A percentile compares a stretch with the other conserved stretches of the same genome.
Conservation (phyloP, 2,329 filamentous ascomycete species). For the Fusarium kyushuense region DNA sequence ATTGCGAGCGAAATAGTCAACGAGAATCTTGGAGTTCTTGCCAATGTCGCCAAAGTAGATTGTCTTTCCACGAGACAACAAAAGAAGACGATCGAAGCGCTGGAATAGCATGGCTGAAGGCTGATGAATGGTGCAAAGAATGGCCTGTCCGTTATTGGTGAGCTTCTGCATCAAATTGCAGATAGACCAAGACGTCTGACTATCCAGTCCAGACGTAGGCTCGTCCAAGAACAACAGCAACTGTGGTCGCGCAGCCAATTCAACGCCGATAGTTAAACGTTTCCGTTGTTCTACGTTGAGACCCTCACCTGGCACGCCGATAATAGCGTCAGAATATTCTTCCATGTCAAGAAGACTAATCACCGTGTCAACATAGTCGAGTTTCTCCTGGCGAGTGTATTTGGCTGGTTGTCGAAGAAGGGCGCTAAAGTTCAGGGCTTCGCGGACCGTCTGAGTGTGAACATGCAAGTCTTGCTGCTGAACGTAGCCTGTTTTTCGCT, state of each 20-base stretch:
- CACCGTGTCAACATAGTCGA: constrained; percentile 84
- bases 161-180: constrained; percentile 69
- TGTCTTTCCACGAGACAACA: constrained; percentile 71
- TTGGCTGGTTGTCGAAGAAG: constrained; percentile 80
- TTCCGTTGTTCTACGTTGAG: constrained; percentile 71
- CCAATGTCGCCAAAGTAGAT: constrained; percentile 76
- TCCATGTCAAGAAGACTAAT: constrained; percentile 72
- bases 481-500: constrained; percentile 88
- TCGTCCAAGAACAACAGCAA: constrained; percentile 70
- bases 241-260: constrained; percentile 64
- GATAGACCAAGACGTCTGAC: constrained; percentile 71
- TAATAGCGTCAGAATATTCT: constrained; percentile 71
- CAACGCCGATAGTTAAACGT: constrained; percentile 68
- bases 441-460: constrained; percentile 82
- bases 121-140: constrained; percentile 65
- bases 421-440: constrained; percentile 85
- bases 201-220: constrained; percentile 69
- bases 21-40: constrained; percentile 64
- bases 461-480: constrained; percentile 90
- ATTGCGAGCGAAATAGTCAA: constrained; percentile 72
- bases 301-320: constrained; percentile 69
- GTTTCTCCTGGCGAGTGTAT: constrained; percentile 76
- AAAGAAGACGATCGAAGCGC: constrained; percentile 68
- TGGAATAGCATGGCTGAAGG: constrained; percentile 63
- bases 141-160: constrained; percentile 61